Evolutionary conservation across 352 stramenopile species (phyloP).

Genomic region (Globisporangium carolinianum): DNA sequence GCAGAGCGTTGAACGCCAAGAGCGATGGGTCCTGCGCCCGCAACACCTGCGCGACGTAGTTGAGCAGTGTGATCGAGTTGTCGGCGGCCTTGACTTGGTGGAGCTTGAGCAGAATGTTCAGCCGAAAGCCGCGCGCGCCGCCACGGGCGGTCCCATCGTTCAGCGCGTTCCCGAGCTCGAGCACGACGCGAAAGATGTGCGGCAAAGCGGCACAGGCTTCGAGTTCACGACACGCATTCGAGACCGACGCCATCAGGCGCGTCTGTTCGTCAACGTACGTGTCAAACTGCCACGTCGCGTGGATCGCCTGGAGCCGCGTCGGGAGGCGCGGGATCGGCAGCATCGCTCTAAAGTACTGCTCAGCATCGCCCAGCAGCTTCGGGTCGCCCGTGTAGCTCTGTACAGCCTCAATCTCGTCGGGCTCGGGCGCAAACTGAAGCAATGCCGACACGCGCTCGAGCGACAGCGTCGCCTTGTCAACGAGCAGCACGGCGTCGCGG

Average conservation of each 20-base stretch:
- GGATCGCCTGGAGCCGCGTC: constrained; percentile 67
- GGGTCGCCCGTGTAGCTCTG: constrained; percentile 53
- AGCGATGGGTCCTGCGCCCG: constrained; percentile 59
- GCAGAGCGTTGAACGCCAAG: constrained; percentile 65
- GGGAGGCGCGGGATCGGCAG: constrained; percentile 50
- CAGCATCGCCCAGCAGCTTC: constrained; percentile 70
- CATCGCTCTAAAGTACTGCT: constrained; percentile 77
- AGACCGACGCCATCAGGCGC: constrained; percentile 74
- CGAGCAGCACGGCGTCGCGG: constrained; percentile 61
- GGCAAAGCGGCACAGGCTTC: constrained; percentile 83
- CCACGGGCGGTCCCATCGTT: constrained; percentile 85
- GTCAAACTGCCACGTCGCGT: constrained; percentile 83
- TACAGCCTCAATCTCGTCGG: constrained; percentile 61
- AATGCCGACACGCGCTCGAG: constrained; percentile 64
- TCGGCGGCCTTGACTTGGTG: constrained; percentile 80
- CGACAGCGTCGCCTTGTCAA: constrained; percentile 73
- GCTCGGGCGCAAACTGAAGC: constrained; percentile 74
- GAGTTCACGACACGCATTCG: constrained; percentile 86
- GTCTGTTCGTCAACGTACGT: constrained; percentile 74
- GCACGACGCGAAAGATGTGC: constrained; percentile 79
- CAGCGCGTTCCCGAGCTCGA: constrained; percentile 87
- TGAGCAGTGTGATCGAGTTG: constrained; percentile 79
- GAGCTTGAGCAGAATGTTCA: constrained; percentile 86
- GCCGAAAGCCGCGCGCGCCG: constrained; percentile 80
- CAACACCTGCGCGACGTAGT: constrained; percentile 71